These are phyloP conservation scores for Eucalyptus regnans DNA, from an alignment of 345 rosid genomes.

Conservation along the genomic window DNA sequence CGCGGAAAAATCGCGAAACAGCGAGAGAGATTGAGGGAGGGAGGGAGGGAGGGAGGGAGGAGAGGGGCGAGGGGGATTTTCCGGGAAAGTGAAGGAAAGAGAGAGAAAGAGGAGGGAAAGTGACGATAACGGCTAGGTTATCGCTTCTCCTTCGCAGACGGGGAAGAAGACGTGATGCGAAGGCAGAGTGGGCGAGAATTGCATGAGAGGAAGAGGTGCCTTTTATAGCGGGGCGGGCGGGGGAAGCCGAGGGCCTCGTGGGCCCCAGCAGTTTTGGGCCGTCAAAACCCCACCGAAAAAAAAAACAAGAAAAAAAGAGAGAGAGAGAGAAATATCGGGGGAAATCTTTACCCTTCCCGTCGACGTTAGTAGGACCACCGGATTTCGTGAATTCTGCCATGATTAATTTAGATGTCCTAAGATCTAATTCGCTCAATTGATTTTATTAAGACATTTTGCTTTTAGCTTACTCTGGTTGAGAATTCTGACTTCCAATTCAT, in stretches of 20 bases:
- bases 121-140: background rate
- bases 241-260: background rate
- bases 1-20: background rate
- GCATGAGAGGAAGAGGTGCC: constrained; percentile 12
- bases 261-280: constrained; percentile 8
- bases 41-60: background rate
- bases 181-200: constrained; percentile 37
- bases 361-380: background rate
- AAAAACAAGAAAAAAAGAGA: fast-evolving
- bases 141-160: background rate
- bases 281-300: background rate
- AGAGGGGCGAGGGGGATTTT: background rate
- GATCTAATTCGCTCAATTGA: background rate
- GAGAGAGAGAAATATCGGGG: background rate
- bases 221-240: constrained; percentile 34
- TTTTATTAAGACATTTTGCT: background rate
- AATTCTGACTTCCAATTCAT: background rate
- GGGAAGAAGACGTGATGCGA: background rate
- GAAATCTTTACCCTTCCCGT: background rate
- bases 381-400: background rate
- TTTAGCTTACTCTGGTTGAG: background rate
- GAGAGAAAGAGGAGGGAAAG: constrained; percentile 2
- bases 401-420: background rate
- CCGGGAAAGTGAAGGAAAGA: constrained; percentile 1
- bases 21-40: background rate